These are phyloP conservation scores for Lepidium didymum DNA, from an alignment of 345 rosid species.

Conservation along the genomic window DNA sequence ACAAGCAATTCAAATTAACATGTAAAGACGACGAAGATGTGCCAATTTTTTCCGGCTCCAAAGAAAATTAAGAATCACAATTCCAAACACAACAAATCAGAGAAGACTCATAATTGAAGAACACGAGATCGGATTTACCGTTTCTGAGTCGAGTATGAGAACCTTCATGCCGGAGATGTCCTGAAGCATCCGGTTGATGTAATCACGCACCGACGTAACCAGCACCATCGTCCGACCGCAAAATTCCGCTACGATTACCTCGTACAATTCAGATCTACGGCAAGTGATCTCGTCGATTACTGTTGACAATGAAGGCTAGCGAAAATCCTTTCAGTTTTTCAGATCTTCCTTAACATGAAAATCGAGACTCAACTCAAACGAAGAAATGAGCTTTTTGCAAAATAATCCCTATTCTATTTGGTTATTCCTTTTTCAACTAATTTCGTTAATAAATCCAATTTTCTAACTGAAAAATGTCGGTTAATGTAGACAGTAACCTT, in stretches of 20 bases:
- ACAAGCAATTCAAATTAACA: background rate
- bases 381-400: background rate
- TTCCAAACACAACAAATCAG: background rate
- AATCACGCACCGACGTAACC: conserved; percentile 77
- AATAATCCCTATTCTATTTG: background rate
- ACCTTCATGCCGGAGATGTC: conserved; percentile 99
- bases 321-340: background rate
- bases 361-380: background rate
- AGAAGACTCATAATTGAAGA: background rate
- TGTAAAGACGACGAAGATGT: background rate
- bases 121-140: conserved; percentile 42
- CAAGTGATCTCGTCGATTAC: background rate
- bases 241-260: background rate
- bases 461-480: background rate
- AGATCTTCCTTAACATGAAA: conserved; percentile 17
- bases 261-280: conserved; percentile 23
- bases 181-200: conserved; percentile 87
- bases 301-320: background rate
- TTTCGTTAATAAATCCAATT: background rate
- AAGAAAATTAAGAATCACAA: background rate
- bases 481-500: background rate
- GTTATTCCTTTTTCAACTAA: background rate
- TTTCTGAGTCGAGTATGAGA: conserved; percentile 92
- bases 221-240: conserved; percentile 49
- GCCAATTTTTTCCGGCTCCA: background rate